Percentiles rank a stretch among this genome's conserved stretches.
These are phyloP conservation scores for Penicillium simplicissimum DNA, from an alignment of 495 filamentous ascomycete genomes.

Conservation along the genomic window DNA sequence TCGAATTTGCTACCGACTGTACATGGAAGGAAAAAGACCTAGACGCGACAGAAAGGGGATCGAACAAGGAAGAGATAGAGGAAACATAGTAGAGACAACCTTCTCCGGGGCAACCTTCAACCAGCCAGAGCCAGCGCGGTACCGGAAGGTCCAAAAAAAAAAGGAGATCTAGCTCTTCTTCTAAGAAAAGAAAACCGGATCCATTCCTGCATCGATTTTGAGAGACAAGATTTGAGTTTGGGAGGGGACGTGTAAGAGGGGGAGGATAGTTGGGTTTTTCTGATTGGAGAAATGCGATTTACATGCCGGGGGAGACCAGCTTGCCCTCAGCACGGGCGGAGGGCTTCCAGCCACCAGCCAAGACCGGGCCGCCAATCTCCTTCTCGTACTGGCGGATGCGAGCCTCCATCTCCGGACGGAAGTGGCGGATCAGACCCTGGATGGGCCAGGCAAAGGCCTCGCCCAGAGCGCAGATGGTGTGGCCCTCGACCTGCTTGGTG, in stretches of 20 bases:
- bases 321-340: constrained; percentile 74
- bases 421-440: constrained; percentile 96
- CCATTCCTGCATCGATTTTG: constrained; percentile 29
- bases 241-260: constrained; percentile 9
- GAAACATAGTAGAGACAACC: constrained; percentile 29
- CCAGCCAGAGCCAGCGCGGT: constrained; percentile 1
- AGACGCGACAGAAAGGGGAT: constrained; percentile 37
- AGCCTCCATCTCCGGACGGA: constrained; percentile 90
- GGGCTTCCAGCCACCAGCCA: constrained; percentile 88
- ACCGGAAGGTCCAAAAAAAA: constrained; percentile 15
- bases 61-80: constrained; percentile 23
- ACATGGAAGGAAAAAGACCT: constrained; percentile 32
- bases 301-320: constrained; percentile 79
- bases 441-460: constrained; percentile 99
- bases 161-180: constrained; percentile 25
- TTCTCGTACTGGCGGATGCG: constrained; percentile 73
- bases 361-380: constrained; percentile 62
- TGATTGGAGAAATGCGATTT: constrained; percentile 19
- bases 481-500: constrained; percentile 98
- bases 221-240: constrained; percentile 13
- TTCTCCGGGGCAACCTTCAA: neutral
- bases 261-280: constrained; percentile 5
- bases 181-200: constrained; percentile 11
- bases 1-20: constrained; percentile 40
- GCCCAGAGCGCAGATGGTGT: constrained; percentile 96